Evolutionary conservation across 2,329 filamentous ascomycete species (phyloP), one percentile per base, ranked within the genome.

Genomic region (Diaporthe citrichinensis): DNA sequence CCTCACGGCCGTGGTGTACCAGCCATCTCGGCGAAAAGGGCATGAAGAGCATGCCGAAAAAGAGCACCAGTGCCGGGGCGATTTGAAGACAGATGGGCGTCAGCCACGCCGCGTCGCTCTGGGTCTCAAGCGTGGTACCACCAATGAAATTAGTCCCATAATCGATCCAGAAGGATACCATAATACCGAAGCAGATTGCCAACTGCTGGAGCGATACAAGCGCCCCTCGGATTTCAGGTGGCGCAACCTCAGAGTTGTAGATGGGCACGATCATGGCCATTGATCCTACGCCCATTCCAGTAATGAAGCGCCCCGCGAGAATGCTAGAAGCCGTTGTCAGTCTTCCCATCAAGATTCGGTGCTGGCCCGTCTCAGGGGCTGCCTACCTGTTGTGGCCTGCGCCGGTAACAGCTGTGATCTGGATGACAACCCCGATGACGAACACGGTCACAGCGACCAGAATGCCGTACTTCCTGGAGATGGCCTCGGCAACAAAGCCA

Each of bases 1-100:
- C 88, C 79, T 95, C 93, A 49, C 93, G 91, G 74, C 86, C 87
- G 79, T 94, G 92, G 81, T 95, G 91, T 12, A 94, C 85, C 1
- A 96, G 88, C 93, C 93, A 95, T 78, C 94, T 89, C 0, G 94
- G 94, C 0, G 91, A 93, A 84, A 94, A 95, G 0, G 94, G 94
- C 93, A 96, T 94, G 84, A 94, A 94, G 15, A 94, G 80, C 89
- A 95, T 95, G 51, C 94, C 94, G 15, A 89, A 79, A 39, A 92
- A 90, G 1, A 96, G 88, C 5, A 95, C 79, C 2, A 92, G 79
- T 0, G 93, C 93, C 0, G 94, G 94, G 0, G 88, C 86, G 4
- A 95, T 87, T 79, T 96, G 94, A 0, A 96, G 86, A 78, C 90
- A 92, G 69, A 95, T 90, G 0, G 94, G 94, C 0, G 94, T 84